Percentiles rank a stretch among this genome's conserved stretches.
phyloP scores from a whole-genome alignment of 2,329 filamentous ascomycete species.

The Botrytis deweyae region DNA sequence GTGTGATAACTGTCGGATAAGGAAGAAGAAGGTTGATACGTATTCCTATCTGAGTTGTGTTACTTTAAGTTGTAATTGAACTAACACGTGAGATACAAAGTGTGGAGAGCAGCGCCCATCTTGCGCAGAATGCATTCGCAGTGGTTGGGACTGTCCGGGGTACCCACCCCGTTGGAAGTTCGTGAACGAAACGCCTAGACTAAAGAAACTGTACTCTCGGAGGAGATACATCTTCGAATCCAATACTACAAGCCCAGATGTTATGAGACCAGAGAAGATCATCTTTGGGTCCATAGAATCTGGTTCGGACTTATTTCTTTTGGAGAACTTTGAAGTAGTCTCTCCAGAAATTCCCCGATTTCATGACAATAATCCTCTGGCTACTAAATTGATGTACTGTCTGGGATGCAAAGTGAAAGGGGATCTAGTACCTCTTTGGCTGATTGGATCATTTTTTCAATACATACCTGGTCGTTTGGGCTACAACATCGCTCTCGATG shows the following conservation, averaged over 20 bases:
- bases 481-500: conserved; percentile 26
- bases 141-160: conserved; percentile 26
- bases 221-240: conserved; percentile 22
- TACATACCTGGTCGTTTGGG: conserved; percentile 24
- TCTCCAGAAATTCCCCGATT: conserved; percentile 15
- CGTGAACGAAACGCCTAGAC: conserved; percentile 25
- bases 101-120: conserved; percentile 28
- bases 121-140: conserved; percentile 27
- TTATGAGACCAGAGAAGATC: not conserved
- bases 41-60: not conserved
- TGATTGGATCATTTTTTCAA: conserved; percentile 24
- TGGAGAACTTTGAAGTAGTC: not conserved
- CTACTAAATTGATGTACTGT: conserved; percentile 21
- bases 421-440: conserved; percentile 20
- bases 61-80: not conserved
- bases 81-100: conserved; percentile 7
- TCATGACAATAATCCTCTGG: conserved; percentile 18
- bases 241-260: not conserved
- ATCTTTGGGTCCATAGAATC: not conserved
- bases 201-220: conserved; percentile 19
- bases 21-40: conserved; percentile 28
- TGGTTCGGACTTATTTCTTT: not conserved
- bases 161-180: conserved; percentile 26
- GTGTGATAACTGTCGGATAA: conserved; percentile 27
- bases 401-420: conserved; percentile 23